These are phyloP conservation scores for Bathelium albidoporum DNA, from an alignment of 495 filamentous ascomycete species.

Conservation along the genomic window DNA sequence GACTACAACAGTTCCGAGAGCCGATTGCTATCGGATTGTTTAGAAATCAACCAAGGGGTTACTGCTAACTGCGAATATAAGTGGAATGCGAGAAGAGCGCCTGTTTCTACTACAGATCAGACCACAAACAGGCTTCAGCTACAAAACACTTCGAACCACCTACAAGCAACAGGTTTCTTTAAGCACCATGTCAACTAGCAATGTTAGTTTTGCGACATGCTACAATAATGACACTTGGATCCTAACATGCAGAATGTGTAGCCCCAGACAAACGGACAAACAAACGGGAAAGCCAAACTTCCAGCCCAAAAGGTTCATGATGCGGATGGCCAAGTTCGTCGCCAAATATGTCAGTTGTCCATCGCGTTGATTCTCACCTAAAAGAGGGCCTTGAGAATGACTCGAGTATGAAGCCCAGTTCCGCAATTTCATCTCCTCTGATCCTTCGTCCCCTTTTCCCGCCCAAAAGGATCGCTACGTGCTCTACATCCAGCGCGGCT, in stretches of 20 bases:
- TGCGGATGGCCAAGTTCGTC: constrained; percentile 9
- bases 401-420: constrained; percentile 8
- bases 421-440: constrained; percentile 24
- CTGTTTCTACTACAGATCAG: too few species aligned
- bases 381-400: background rate
- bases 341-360: background rate
- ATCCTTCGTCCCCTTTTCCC: constrained; percentile 40
- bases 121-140: too few species aligned
- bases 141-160: too few species aligned
- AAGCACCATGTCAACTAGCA: background rate
- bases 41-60: background rate
- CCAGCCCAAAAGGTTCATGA: background rate
- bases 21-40: background rate
- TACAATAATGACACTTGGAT: background rate
- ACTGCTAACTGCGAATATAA: background rate
- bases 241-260: background rate
- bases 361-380: background rate
- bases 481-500: constrained; percentile 65
- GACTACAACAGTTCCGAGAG: background rate
- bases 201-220: background rate
- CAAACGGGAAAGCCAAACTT: background rate
- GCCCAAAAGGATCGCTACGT: constrained; percentile 69
- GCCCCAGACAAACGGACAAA: background rate
- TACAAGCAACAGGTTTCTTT: background rate
- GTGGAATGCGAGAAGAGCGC: too few species aligned